Evolutionary conservation across 768 basidiomycete genomes (phyloP).

Genomic region (Punctularia strigosozonata): DNA sequence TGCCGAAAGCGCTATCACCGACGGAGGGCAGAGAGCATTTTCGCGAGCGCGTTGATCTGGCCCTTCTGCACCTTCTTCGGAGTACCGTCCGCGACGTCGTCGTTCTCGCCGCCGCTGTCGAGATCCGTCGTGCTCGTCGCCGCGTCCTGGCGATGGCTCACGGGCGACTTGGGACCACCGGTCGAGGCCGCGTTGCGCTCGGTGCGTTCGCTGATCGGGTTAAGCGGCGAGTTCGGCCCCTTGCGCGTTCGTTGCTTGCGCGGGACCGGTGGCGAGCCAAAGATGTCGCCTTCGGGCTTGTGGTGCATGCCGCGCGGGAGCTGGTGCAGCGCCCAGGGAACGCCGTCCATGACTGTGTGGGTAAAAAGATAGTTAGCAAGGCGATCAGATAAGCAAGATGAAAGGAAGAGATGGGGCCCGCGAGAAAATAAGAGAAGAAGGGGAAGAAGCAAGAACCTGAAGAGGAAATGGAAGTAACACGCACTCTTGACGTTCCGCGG

Average conservation of each 20-base stretch:
- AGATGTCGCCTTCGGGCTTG: conserved; percentile 52
- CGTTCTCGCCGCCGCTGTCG: conserved; percentile 22
- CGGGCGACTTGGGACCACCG: conserved; percentile 28
- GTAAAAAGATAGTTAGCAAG: conserved; percentile 6
- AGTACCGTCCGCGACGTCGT: conserved; percentile 29
- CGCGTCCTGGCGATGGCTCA: conserved; percentile 44
- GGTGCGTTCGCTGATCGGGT: conserved; percentile 69
- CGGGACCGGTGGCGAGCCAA: conserved; percentile 38
- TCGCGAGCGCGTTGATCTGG: conserved; percentile 82
- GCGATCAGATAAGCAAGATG: conserved; percentile 5
- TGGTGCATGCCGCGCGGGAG: conserved; percentile 54
- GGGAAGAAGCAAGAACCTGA: no score
- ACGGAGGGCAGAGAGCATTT: conserved; percentile 79
- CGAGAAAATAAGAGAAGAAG: no score
- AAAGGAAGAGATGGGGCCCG: not conserved
- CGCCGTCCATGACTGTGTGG: conserved; percentile 66
- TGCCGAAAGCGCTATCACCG: conserved; percentile 23
- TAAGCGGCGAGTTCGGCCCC: conserved; percentile 52
- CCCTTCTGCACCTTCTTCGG: conserved; percentile 79
- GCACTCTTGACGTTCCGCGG: conserved; percentile 69
- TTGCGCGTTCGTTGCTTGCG: conserved; percentile 62
- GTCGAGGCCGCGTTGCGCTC: no score
- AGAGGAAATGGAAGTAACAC: no score
- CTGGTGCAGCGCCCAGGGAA: conserved; percentile 65
- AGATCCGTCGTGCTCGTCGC: conserved; percentile 71